Base-by-base conservation (phyloP, 2,329 filamentous ascomycete species). In the Hymenoscyphus scutula region DNA sequence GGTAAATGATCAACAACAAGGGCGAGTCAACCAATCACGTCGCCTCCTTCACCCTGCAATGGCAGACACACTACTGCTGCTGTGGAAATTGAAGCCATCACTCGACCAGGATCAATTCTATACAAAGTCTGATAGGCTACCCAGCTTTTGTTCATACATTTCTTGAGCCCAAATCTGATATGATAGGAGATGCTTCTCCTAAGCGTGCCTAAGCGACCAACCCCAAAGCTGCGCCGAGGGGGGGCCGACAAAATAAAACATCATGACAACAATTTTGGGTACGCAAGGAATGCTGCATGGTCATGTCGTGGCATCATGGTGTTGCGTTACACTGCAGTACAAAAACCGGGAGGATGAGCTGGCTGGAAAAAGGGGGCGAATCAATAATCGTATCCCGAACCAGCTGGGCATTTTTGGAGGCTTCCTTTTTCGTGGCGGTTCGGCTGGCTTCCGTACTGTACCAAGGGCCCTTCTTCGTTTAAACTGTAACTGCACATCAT, bases 41-140 rank as follows among this genome's bases (percentile, higher is more conserved):
- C 41, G 19, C 41, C 41, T 4, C 8, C 41, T 4, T 48, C n/a
- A 48, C 41, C 41, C 41, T 48, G n/a, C 19, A 48, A 48, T 48
- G n/a, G 41, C 23, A 19, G n/a, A 48, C 41, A 48, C n/a, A 48
- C 32, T 13, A 25, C 19, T 11, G 41, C 41, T 48, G 41, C 41
- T 48, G 41, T 48, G 41, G 41, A 48, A 48, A 48, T 48, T 48
- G n/a, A 23, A 25, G 19, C 41, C n/a, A 48, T 48, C 41, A 48
- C 41, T 48, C n/a, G n/a, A 48, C 41, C 41, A 48, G 41, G 41
- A 19, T 23, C 19, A 11, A 23, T 48, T 10, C 15, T 23, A 48
- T 1, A 48, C 41, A 19, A 48, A 11, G 19, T 11, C 41, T 25
- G 19, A 48, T 48, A 48, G 41, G 41, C 41, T 48, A 34, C 32